A percentile compares a stretch with the other conserved stretches of the same genome.
phyloP scores from a whole-genome alignment of 352 stramenopile species.

The Phytophthora pinifolia region DNA sequence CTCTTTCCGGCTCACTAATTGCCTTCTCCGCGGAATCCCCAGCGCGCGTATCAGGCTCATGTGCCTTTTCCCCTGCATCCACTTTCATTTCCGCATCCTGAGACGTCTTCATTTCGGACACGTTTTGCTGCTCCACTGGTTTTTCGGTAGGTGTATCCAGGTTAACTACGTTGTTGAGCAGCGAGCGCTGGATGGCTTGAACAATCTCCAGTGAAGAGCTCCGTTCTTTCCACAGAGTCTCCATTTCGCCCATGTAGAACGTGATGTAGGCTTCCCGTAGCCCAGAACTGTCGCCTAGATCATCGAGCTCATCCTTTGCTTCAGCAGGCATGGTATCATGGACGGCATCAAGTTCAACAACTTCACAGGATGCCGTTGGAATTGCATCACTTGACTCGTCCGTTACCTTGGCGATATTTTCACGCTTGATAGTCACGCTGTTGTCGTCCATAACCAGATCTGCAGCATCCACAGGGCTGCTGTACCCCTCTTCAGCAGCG shows the following conservation, averaged over 20 bases:
- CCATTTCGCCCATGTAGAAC: slow-evolving; percentile 84
- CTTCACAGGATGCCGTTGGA: slow-evolving; percentile 3
- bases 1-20: background rate
- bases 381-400: slow-evolving; percentile 6
- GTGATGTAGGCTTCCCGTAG: slow-evolving; percentile 65
- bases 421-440: slow-evolving; percentile 43
- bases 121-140: slow-evolving; percentile 4
- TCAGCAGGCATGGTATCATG: slow-evolving; percentile 8
- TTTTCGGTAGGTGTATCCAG: slow-evolving; percentile 4
- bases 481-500: slow-evolving; percentile 13
- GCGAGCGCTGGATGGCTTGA: slow-evolving; percentile 65
- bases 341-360: slow-evolving; percentile 26
- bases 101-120: slow-evolving; percentile 1
- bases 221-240: slow-evolving; percentile 80
- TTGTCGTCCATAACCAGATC: slow-evolving; percentile 23
- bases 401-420: slow-evolving; percentile 39
- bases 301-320: slow-evolving; percentile 20
- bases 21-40: slow-evolving; percentile 7
- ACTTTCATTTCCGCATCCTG: slow-evolving; percentile 32
- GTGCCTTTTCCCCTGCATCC: slow-evolving; percentile 12
- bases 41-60: background rate
- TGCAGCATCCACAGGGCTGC: slow-evolving; percentile 13
- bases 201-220: slow-evolving; percentile 77
- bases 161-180: slow-evolving; percentile 32
- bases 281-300: slow-evolving; percentile 50